Evolutionary conservation across 225 moss, liverwort and hornwort genomes (phyloP).

Genomic region (Neckera pumila): DNA sequence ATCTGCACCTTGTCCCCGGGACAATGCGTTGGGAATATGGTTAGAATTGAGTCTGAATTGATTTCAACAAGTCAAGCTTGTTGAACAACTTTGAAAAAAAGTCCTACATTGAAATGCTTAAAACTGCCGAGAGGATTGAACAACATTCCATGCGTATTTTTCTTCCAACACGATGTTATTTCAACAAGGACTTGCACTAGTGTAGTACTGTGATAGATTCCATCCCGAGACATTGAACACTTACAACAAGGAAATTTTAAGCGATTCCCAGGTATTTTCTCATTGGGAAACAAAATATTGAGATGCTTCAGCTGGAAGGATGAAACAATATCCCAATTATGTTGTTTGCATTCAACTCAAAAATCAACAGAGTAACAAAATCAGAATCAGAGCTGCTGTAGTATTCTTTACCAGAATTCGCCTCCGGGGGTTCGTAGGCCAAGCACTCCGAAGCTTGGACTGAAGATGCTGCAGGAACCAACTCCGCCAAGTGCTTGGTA

Average conservation of each 20-base stretch:
- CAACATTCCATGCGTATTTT: not conserved
- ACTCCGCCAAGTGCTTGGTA: constrained; percentile 9
- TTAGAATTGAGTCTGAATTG: not conserved
- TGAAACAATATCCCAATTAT: not conserved
- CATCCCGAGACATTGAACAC: not conserved
- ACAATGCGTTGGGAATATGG: not conserved
- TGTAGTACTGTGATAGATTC: not conserved
- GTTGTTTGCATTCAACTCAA: not conserved
- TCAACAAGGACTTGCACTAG: not conserved
- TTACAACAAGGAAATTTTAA: not conserved
- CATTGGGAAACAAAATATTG: not conserved
- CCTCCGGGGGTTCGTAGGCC: constrained; percentile 21
- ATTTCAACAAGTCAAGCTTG: not conserved
- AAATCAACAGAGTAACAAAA: not conserved
- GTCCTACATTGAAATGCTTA: not conserved
- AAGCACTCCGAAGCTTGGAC: constrained; percentile 7
- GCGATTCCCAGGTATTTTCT: not conserved
- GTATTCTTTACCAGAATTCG: constrained; percentile 5
- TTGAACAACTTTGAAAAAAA: not conserved
- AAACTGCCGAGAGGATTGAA: not conserved
- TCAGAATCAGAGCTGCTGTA: not conserved
- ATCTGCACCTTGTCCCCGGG: not conserved
- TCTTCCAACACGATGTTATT: not conserved
- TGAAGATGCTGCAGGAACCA: not conserved
- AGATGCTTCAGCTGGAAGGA: not conserved